A percentile compares a stretch with the other conserved stretches of the same genome.
phyloP scores from a whole-genome alignment of 768 basidiomycete species.

The Suillus americanus region DNA sequence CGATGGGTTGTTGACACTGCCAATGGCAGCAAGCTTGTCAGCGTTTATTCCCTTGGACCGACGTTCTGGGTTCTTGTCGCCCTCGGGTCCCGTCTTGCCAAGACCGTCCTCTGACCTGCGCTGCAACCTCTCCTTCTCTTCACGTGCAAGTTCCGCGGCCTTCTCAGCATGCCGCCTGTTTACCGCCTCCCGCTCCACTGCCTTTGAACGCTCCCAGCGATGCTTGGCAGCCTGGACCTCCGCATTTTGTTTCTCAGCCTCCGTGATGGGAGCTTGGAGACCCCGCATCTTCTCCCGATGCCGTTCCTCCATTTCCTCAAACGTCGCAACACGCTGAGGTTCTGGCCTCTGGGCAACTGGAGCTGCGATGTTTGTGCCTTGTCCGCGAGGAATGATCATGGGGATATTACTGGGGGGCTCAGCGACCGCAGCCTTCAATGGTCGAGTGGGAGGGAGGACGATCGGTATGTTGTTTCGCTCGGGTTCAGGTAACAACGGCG shows the following conservation, averaged over 20 bases:
- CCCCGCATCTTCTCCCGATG: slow-evolving; percentile 83
- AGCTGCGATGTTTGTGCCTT: slow-evolving; percentile 26
- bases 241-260: slow-evolving; percentile 74
- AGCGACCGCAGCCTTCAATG: slow-evolving; percentile 35
- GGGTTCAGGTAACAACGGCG: slow-evolving; percentile 18
- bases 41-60: slow-evolving; percentile 55
- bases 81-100: slow-evolving; percentile 32
- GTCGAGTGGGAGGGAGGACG: slow-evolving; percentile 29
- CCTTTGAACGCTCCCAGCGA: slow-evolving; percentile 81
- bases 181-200: slow-evolving; percentile 73
- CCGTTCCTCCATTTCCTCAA: slow-evolving; percentile 84
- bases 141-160: slow-evolving; percentile 44
- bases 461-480: slow-evolving; percentile 29
- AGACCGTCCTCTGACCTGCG: slow-evolving; percentile 44
- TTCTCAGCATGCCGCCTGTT: slow-evolving; percentile 71
- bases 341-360: slow-evolving; percentile 50
- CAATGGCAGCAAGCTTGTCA: slow-evolving; percentile 51
- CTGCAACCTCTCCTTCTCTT: slow-evolving; percentile 42
- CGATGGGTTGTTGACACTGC: slow-evolving; percentile 26
- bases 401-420: slow-evolving; percentile 38
- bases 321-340: slow-evolving; percentile 63
- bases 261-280: slow-evolving; percentile 83
- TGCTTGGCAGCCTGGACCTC: slow-evolving; percentile 71
- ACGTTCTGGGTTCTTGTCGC: slow-evolving; percentile 32
- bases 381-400: slow-evolving; percentile 46